phyloP scores from a whole-genome alignment of 306 rosid genomes.

The Rosa rugosa region DNA sequence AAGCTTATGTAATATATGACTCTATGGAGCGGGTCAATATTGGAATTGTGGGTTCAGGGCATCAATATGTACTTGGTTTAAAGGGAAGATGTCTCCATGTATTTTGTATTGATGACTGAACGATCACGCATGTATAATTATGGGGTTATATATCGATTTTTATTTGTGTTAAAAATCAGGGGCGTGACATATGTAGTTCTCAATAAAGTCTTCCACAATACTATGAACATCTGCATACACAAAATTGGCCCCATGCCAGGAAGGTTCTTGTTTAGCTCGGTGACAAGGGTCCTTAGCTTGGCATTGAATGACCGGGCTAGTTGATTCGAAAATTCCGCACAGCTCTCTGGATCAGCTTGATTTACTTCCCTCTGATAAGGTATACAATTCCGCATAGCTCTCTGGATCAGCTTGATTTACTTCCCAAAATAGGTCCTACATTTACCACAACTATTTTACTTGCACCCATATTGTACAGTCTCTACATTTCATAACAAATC shows the following conservation, averaged over 20 bases:
- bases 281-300: slow-evolving; percentile 45
- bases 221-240: slow-evolving; percentile 65
- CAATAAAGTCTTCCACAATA: slow-evolving; percentile 51
- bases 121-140: too few species aligned
- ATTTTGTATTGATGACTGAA: too few species aligned
- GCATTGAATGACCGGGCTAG: slow-evolving; percentile 48
- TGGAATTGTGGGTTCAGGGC: too few species aligned
- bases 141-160: too few species aligned
- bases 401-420: slow-evolving; percentile 44
- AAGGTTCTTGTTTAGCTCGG: slow-evolving; percentile 40
- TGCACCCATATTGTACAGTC: slow-evolving; percentile 60
- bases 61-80: too few species aligned
- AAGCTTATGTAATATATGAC: too few species aligned
- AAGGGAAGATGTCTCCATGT: too few species aligned
- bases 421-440: slow-evolving; percentile 86
- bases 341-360: slow-evolving; percentile 42
- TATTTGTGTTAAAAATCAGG: too few species aligned
- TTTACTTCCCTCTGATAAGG: slow-evolving; percentile 66
- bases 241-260: slow-evolving; percentile 48
- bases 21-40: too few species aligned
- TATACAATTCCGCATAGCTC: slow-evolving; percentile 38
- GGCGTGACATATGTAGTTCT: slow-evolving; percentile 39
- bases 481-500: slow-evolving; percentile 34
- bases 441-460: slow-evolving; percentile 61
- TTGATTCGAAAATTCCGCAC: slow-evolving; percentile 49